Conservation (phyloP, 305 asterid genomes). For the Monarda citriodora region DNA sequence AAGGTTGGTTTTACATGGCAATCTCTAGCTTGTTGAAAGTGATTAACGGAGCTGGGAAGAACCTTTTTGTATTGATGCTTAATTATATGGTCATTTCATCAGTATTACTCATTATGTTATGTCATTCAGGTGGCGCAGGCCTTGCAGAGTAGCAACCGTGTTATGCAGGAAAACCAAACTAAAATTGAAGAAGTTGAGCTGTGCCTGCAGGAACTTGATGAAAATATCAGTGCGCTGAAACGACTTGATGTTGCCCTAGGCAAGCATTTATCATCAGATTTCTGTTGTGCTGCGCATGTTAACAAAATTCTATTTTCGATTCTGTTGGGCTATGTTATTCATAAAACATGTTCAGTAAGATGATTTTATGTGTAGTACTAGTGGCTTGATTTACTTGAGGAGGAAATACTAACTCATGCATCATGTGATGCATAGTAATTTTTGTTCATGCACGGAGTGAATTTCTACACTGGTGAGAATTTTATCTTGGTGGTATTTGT, state of each 20-base stretch:
- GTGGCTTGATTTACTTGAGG: too few relatives aligned
- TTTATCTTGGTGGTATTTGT: too few relatives aligned
- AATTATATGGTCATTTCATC: conserved; percentile 1
- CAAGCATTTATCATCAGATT: conserved; percentile 19
- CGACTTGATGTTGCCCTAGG: conserved; percentile 65
- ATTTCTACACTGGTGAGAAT: too few relatives aligned
- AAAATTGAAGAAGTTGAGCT: conserved; percentile 66
- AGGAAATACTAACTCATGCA: too few relatives aligned
- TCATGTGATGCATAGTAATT: too few relatives aligned
- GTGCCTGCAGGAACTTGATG: conserved; percentile 69
- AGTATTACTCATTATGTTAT: conserved; percentile 13
- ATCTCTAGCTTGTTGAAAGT: conserved; percentile 11
- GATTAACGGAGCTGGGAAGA: background rate
- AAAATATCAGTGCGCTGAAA: conserved; percentile 60
- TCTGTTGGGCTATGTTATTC: background rate
- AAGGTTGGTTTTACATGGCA: conserved; percentile 43
- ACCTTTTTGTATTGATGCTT: background rate
- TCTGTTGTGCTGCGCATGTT: conserved; percentile 17
- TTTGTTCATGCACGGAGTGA: too few relatives aligned
- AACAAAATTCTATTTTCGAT: background rate
- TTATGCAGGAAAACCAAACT: conserved; percentile 58
- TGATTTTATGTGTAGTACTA: too few relatives aligned
- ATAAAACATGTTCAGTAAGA: background rate
- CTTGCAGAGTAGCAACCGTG: conserved; percentile 60
- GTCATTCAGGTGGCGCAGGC: conserved; percentile 73